Conservation (phyloP, 2,329 filamentous ascomycete genomes). For the Elsinoe fawcettii region DNA sequence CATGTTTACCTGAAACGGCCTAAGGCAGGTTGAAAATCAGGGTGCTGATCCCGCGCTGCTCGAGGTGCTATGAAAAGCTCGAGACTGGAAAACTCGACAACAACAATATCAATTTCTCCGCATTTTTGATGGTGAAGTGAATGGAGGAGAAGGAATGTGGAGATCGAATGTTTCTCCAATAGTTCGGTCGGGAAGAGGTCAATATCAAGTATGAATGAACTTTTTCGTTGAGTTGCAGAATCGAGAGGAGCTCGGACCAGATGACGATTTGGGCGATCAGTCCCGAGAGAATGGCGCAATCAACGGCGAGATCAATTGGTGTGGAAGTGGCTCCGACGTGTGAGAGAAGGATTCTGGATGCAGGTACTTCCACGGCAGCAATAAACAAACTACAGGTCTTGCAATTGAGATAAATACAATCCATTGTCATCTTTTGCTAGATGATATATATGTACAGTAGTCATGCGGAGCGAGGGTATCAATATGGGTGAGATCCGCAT, state of each 20-base stretch:
- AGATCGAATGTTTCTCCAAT: background rate
- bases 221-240: conserved; percentile 9
- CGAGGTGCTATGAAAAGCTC: background rate
- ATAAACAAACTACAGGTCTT: too few species aligned
- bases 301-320: background rate
- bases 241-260: conserved; percentile 5
- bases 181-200: background rate
- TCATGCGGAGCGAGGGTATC: conserved; percentile 13
- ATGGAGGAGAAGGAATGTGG: background rate
- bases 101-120: background rate
- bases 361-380: too few species aligned
- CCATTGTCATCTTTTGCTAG: conserved; percentile 10
- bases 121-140: background rate
- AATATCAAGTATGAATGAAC: background rate
- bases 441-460: conserved; percentile 12
- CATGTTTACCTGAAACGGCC: conserved; percentile 8
- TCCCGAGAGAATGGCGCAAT: background rate
- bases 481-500: conserved; percentile 12
- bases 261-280: conserved; percentile 10
- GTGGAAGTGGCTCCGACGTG: background rate
- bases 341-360: too few species aligned
- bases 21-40: conserved; percentile 4
- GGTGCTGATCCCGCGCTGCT: conserved; percentile 7
- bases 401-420: background rate
- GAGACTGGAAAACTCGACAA: background rate